These are phyloP conservation scores for Chlorella sp. DNA, from an alignment of 139 green algal genomes.

Conservation along the genomic window DNA sequence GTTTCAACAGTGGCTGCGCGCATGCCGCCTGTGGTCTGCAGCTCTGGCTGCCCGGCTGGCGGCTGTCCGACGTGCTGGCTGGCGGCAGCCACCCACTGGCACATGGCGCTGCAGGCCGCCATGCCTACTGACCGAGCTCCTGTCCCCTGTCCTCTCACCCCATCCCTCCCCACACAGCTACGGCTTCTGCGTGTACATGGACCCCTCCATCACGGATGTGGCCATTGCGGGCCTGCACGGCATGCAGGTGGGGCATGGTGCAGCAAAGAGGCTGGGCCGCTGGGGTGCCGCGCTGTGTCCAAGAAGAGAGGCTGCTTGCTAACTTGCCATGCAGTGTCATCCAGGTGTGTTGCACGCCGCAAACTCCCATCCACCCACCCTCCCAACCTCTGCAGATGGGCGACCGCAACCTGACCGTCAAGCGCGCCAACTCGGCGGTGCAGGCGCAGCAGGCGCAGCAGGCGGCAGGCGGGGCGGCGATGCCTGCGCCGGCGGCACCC, in stretches of 20 bases:
- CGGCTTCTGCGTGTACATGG: slow-evolving; percentile 94
- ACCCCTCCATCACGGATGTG: slow-evolving; percentile 86
- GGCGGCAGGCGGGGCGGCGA: neutral
- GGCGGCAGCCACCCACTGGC: too few relatives aligned
- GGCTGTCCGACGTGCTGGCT: too few relatives aligned
- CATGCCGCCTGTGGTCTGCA: neutral
- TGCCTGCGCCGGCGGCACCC: neutral
- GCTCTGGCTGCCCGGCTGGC: too few relatives aligned
- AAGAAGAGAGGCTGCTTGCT: too few relatives aligned
- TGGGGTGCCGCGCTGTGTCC: too few relatives aligned
- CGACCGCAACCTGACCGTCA: slow-evolving; percentile 92
- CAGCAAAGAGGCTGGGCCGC: too few relatives aligned
- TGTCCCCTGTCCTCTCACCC: too few relatives aligned
- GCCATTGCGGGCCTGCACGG: slow-evolving; percentile 93
- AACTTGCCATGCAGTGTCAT: too few relatives aligned
- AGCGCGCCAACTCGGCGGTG: slow-evolving; percentile 15
- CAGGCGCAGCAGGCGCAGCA: neutral
- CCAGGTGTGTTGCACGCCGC: too few relatives aligned
- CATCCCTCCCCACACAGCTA: slow-evolving; percentile 86
- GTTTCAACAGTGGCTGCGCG: too few relatives aligned
- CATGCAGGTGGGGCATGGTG: slow-evolving; percentile 56
- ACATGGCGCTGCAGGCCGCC: too few relatives aligned
- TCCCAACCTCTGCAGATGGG: slow-evolving; percentile 73
- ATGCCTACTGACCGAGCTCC: too few relatives aligned
- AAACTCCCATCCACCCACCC: neutral